These are phyloP conservation scores for Arabis hirsuta DNA, from an alignment of 345 rosid species.

Conservation along the genomic window DNA sequence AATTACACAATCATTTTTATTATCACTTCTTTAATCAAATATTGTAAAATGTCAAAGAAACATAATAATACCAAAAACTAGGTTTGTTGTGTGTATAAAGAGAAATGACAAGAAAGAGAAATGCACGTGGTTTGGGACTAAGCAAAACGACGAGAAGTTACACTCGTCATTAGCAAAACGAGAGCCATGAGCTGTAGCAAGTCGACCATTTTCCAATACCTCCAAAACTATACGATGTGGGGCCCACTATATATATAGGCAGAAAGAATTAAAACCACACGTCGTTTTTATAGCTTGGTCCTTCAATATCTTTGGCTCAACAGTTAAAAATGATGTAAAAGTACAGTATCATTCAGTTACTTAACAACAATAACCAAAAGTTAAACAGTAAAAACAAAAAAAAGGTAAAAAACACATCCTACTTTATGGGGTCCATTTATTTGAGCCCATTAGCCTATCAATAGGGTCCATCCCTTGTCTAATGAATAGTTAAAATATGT, in stretches of 20 bases:
- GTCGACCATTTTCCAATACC: conserved; percentile 33
- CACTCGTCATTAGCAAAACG: conserved; percentile 31
- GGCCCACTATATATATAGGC: conserved; percentile 5
- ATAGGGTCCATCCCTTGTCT: conserved; percentile 31
- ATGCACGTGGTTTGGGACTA: conserved; percentile 38
- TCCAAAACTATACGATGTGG: conserved; percentile 29
- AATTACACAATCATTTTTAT: too few relatives aligned
- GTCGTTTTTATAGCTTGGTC: conserved; percentile 28
- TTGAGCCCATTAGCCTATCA: neutral
- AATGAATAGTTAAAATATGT: neutral
- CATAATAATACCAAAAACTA: conserved; percentile 28
- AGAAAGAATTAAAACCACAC: conserved; percentile 43
- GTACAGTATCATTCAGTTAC: conserved; percentile 28
- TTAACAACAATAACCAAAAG: conserved; percentile 20
- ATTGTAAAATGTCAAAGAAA: neutral
- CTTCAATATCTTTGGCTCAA: conserved; percentile 16
- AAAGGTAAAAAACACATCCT: neutral
- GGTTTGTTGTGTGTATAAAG: conserved; percentile 15
- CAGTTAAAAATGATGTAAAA: conserved; percentile 26
- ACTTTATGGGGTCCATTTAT: conserved; percentile 3
- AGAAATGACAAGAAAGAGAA: conserved; percentile 20
- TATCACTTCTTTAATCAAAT: neutral
- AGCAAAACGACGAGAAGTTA: conserved; percentile 39
- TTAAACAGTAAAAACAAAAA: conserved; percentile 14
- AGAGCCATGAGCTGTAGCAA: conserved; percentile 29